These are phyloP conservation scores for Oenanthe sinensis DNA, from an alignment of 129 eudicot genomes.

Conservation along the genomic window DNA sequence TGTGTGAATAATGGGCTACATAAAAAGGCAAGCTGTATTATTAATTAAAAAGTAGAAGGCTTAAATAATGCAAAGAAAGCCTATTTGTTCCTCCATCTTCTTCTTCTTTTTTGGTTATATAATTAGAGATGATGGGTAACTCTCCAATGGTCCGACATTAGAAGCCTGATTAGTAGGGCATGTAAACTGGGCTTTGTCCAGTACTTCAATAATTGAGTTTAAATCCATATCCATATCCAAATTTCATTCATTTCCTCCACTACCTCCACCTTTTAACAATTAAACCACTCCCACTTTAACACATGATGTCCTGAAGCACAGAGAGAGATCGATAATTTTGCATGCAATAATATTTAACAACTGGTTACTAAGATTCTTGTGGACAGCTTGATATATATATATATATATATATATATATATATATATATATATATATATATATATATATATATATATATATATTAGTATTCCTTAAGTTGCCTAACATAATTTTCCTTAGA, in stretches of 20 bases:
- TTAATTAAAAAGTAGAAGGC: background rate
- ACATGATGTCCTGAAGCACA: background rate
- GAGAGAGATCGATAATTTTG: background rate
- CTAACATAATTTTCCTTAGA: too few relatives aligned
- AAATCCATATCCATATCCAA: slow-evolving; percentile 13
- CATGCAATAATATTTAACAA: background rate
- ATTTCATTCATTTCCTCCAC: slow-evolving; percentile 1
- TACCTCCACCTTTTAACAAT: background rate
- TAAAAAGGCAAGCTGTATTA: background rate
- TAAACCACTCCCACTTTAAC: background rate
- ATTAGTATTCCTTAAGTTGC: too few relatives aligned
- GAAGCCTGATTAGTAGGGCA: slow-evolving; percentile 7
- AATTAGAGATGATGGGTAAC: slow-evolving; percentile 6
- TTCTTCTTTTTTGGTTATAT: background rate
- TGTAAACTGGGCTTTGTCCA: slow-evolving; percentile 11
- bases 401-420: too few relatives aligned
- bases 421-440: too few relatives aligned
- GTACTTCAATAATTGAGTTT: slow-evolving; percentile 1
- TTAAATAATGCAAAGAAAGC: background rate
- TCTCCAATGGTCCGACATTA: slow-evolving; percentile 10
- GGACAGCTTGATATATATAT: background rate
- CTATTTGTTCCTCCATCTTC: background rate
- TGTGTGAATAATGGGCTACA: slow-evolving; percentile 20
- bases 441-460: too few relatives aligned
- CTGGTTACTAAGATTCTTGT: background rate